Percentiles rank a stretch among this genome's conserved stretches.
Conservation (phyloP, 202 grass and related monocot species). For the Panicum virgatum region DNA sequence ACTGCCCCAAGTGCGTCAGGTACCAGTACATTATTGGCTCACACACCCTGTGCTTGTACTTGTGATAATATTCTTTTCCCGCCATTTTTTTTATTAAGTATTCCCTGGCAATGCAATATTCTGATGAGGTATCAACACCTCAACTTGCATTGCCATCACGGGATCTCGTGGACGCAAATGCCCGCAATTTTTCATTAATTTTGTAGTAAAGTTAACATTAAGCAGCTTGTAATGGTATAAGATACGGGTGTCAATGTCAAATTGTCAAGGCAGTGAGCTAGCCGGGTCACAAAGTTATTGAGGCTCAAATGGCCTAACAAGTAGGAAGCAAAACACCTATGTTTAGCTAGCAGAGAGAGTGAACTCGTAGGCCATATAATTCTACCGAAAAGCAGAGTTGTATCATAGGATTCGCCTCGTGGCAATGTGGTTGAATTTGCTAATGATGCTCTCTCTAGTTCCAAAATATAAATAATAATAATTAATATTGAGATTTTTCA, state of each 20-base stretch:
- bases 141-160: constrained; percentile 23
- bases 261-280: not conserved
- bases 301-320: constrained; percentile 23
- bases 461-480: not conserved
- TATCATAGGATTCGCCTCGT: not conserved
- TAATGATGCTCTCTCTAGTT: not conserved
- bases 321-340: not conserved
- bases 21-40: constrained; percentile 32
- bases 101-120: constrained; percentile 47
- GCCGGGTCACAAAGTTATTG: not conserved
- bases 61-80: constrained; percentile 34
- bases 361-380: constrained; percentile 1
- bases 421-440: not conserved
- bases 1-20: constrained; percentile 7
- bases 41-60: constrained; percentile 45
- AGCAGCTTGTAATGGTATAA: constrained; percentile 2
- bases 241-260: constrained; percentile 20
- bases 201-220: constrained; percentile 22
- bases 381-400: not conserved
- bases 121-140: constrained; percentile 16
- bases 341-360: not conserved
- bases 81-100: not conserved
- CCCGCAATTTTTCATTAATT: not conserved
- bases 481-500: not conserved
- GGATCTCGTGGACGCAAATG: constrained; percentile 43